Percentiles rank a stretch among this genome's conserved stretches.
These are phyloP conservation scores for Quercus suber DNA, from an alignment of 306 rosid species.

Conservation along the genomic window DNA sequence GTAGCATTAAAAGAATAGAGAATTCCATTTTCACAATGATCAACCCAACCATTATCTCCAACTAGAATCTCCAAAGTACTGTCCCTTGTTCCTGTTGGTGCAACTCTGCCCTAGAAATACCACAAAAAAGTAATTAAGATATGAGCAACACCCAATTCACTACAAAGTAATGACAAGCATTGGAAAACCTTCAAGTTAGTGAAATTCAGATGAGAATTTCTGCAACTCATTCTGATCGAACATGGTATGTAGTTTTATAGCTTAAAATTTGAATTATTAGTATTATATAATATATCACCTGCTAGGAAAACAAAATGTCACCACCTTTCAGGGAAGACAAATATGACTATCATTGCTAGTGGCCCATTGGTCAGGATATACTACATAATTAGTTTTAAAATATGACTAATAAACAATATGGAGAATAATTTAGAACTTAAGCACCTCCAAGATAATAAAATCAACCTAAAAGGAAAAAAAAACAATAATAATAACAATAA, in stretches of 20 bases:
- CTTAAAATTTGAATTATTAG: neutral
- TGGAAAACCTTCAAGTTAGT: neutral
- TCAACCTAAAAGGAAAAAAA: neutral
- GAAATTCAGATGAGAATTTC: neutral
- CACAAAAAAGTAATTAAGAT: constrained; percentile 20
- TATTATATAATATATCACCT: neutral
- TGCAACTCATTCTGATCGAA: neutral
- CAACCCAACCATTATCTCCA: constrained; percentile 94
- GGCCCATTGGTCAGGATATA: too few relatives aligned
- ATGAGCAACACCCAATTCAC: neutral
- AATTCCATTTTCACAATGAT: constrained; percentile 87
- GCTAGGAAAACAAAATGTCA: neutral
- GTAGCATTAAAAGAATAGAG: constrained; percentile 78
- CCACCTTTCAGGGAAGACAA: neutral
- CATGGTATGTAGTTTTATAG: neutral
- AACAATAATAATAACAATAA: neutral
- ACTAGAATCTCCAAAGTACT: constrained; percentile 80
- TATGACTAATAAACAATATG: neutral
- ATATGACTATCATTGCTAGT: neutral
- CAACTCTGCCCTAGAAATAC: constrained; percentile 71
- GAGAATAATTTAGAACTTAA: neutral
- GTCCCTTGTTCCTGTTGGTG: constrained; percentile 87
- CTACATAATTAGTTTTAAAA: neutral
- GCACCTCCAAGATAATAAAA: neutral
- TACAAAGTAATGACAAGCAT: constrained; percentile 17